Conservation (phyloP, 83 land plant species). For the Isoetes engelmannii region DNA sequence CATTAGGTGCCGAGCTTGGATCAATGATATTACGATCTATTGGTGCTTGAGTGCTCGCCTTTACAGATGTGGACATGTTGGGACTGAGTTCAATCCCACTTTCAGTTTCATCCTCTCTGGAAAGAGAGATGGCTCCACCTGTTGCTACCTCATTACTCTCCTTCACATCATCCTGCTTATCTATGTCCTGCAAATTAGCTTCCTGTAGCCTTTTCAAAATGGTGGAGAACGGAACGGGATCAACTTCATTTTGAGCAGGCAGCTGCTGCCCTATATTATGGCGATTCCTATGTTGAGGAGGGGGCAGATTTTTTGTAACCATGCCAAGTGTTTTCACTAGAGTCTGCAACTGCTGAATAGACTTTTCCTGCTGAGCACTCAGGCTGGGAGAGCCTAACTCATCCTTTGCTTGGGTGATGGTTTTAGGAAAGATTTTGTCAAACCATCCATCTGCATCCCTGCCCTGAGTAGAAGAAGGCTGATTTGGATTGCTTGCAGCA, state of each 20-base stretch:
- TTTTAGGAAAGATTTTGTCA: too few relatives aligned
- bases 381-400: background rate
- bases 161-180: background rate
- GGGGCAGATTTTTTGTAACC: background rate
- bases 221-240: background rate
- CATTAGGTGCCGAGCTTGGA: background rate
- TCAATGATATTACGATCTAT: too few relatives aligned
- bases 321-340: conserved; percentile 2
- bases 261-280: background rate
- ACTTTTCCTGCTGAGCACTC: conserved; percentile 1
- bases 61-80: background rate
- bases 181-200: background rate
- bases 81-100: background rate
- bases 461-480: too few relatives aligned
- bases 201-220: background rate
- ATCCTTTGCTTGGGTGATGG: background rate
- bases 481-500: too few relatives aligned
- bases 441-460: too few relatives aligned
- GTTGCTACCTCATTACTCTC: background rate
- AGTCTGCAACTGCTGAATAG: conserved; percentile 2
- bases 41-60: background rate
- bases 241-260: background rate
- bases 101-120: background rate
- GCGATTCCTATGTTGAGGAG: background rate
- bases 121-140: background rate